Base-by-base conservation (phyloP, 257 asterid genomes). In the Rehmannia glutinosa region DNA sequence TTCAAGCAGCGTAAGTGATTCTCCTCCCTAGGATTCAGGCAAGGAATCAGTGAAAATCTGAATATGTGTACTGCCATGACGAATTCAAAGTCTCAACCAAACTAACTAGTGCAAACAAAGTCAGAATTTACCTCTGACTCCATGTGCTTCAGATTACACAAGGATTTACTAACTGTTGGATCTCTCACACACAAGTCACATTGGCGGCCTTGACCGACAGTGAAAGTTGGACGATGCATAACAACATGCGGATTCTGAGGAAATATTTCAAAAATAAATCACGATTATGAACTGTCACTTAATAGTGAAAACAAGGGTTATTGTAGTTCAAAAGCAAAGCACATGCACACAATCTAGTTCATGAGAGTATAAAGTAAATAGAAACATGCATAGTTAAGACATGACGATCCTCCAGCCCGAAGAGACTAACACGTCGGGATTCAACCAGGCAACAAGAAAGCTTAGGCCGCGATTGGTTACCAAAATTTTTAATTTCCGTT, bases 181-280 rank as follows among this genome's bases (percentile, higher is more conserved):
- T 90, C 97, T 68, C 77, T 89, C 68, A 93, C 83, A 63, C 80
- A 81, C 80, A 93, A 80, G 77, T 90, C 90, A 64, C 92, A 69
- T 74, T 84, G 80, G 74, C 81, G 76, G 57, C 82, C 86, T 72
- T 81, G 83, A 60, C 86, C 86, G 69, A 81, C 78, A 35, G 81
- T 81, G 77, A 81, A 88, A 63, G 54, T 77, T 32, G 87, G 79
- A 33, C 61, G 80, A 54, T 66, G 41, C 90, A 93, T 77, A 41
- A 76, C 66, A 77, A 93, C 87, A 75, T 93, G 96, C 16, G 91
- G 95, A 79, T 72, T 83, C 99, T 93, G 92, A 49, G 77, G 49
- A 73, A 45, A 71, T 8, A 75, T 47, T 41, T 23, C 51, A 46
- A 49, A 19, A n/a, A n/a, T n/a, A 43, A 63, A 71, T 61, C 41